Conservation (phyloP, 805 yeast species). For the Lipomyces spencermartinsiae region DNA sequence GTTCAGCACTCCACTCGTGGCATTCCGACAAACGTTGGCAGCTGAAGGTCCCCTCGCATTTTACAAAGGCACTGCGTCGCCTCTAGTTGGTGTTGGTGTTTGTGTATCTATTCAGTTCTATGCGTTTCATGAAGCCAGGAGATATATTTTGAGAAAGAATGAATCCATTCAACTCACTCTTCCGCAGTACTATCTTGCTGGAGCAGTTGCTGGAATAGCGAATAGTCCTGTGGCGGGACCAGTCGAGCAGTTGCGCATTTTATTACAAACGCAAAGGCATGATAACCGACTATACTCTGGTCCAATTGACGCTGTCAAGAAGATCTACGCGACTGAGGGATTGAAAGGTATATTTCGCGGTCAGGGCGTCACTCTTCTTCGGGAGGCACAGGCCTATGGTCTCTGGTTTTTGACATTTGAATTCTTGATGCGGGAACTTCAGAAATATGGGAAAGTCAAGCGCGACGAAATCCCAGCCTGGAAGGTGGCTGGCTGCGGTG, state of each 20-base stretch:
- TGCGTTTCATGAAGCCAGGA: constrained; percentile 91
- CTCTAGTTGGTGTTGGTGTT: constrained; percentile 69
- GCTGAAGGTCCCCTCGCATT: constrained; percentile 89
- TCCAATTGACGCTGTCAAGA: constrained; percentile 72
- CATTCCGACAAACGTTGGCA: constrained; percentile 69
- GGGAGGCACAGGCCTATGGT: constrained; percentile 84
- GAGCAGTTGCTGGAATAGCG: constrained; percentile 90
- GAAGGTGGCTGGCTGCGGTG: constrained; percentile 88
- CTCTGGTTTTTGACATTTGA: constrained; percentile 76
- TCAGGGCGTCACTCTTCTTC: constrained; percentile 74
- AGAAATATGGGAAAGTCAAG: constrained; percentile 42
- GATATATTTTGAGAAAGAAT: constrained; percentile 58
- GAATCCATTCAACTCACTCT: constrained; percentile 53
- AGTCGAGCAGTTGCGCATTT: constrained; percentile 91
- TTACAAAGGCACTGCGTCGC: constrained; percentile 93
- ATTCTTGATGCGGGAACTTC: constrained; percentile 50
- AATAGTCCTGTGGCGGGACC: constrained; percentile 75
- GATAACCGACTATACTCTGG: constrained; percentile 60
- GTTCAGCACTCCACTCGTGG: constrained; percentile 71
- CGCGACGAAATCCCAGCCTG: constrained; percentile 85
- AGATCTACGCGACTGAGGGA: constrained; percentile 63
- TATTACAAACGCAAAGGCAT: constrained; percentile 85
- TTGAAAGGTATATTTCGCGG: constrained; percentile 76
- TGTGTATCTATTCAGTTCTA: constrained; percentile 87
- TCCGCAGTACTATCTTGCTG: constrained; percentile 80